These are phyloP conservation scores for Cyberlindnera samutprakarnensis DNA, from an alignment of 805 yeast species.

Conservation along the genomic window DNA sequence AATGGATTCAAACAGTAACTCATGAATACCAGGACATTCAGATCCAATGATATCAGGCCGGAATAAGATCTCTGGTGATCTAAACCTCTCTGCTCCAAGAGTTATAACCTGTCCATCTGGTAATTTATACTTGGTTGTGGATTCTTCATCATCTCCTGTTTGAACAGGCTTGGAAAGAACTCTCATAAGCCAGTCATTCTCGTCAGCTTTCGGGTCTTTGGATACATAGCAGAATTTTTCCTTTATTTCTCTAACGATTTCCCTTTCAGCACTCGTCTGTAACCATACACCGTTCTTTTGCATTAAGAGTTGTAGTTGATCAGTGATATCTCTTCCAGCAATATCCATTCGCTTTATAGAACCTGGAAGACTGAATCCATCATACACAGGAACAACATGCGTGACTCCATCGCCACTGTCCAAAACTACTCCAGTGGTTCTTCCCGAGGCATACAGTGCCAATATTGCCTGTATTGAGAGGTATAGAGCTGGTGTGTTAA, in stretches of 20 bases:
- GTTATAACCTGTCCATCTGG: constrained; percentile 79
- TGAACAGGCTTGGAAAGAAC: background rate
- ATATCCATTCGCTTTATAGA: constrained; percentile 69
- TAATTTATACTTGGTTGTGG: constrained; percentile 42
- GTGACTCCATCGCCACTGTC: constrained; percentile 95
- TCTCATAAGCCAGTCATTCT: constrained; percentile 31
- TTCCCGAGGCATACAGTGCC: constrained; percentile 79
- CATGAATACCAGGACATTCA: constrained; percentile 64
- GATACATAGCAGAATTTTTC: constrained; percentile 68
- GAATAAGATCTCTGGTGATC: constrained; percentile 79
- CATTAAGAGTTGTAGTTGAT: constrained; percentile 58
- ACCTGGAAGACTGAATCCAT: constrained; percentile 74
- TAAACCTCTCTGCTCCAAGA: constrained; percentile 60
- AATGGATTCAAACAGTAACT: constrained; percentile 56
- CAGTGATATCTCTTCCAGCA: constrained; percentile 85
- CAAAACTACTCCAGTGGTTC: constrained; percentile 83
- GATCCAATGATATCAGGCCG: constrained; percentile 72
- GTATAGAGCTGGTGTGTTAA: constrained; percentile 83
- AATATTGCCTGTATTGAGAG: constrained; percentile 90
- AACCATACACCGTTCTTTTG: constrained; percentile 63
- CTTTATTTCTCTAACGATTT: constrained; percentile 70
- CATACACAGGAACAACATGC: constrained; percentile 82
- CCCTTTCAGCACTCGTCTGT: constrained; percentile 70
- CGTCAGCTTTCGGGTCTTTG: constrained; percentile 48
- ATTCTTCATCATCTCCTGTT: constrained; percentile 6